A percentile compares a stretch with the other conserved stretches of the same genome.
These are phyloP conservation scores for Umbellularia californica DNA, from an alignment of 164 flowering plant genomes.

Conservation along the genomic window DNA sequence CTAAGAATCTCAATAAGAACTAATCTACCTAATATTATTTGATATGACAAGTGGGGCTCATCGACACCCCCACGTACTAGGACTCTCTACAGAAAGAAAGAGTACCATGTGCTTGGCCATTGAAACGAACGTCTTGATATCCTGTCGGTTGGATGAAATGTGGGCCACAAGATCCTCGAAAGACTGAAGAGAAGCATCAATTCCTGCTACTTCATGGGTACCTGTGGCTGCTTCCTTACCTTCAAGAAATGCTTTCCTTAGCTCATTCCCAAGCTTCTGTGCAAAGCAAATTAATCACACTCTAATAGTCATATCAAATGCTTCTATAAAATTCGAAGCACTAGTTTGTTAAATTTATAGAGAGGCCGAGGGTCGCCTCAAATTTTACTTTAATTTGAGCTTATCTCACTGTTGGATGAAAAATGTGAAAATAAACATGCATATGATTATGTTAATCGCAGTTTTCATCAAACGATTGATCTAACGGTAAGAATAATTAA, in stretches of 20 bases:
- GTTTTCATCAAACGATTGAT: no score
- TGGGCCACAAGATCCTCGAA: slow-evolving; percentile 59
- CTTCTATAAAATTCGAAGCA: background rate
- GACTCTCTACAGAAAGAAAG: background rate
- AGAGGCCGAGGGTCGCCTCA: background rate
- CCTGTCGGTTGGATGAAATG: slow-evolving; percentile 38
- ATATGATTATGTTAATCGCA: no score
- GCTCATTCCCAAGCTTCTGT: slow-evolving; percentile 47
- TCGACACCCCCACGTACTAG: no score
- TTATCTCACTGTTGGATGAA: no score
- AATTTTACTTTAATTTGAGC: background rate
- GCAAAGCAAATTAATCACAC: background rate
- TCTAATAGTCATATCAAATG: background rate
- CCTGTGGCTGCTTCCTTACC: slow-evolving; percentile 19
- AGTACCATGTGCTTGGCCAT: slow-evolving; percentile 61
- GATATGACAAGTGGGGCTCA: no score
- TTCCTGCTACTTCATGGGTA: background rate
- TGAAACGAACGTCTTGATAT: slow-evolving; percentile 54
- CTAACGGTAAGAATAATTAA: no score
- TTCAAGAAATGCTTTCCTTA: slow-evolving; percentile 49
- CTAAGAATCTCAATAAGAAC: no score
- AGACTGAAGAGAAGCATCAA: slow-evolving; percentile 23
- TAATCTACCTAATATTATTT: no score
- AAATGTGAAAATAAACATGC: no score
- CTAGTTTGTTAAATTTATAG: background rate